These are phyloP conservation scores for Aspergillus panamensis DNA, from an alignment of 495 filamentous ascomycete genomes.

Conservation along the genomic window DNA sequence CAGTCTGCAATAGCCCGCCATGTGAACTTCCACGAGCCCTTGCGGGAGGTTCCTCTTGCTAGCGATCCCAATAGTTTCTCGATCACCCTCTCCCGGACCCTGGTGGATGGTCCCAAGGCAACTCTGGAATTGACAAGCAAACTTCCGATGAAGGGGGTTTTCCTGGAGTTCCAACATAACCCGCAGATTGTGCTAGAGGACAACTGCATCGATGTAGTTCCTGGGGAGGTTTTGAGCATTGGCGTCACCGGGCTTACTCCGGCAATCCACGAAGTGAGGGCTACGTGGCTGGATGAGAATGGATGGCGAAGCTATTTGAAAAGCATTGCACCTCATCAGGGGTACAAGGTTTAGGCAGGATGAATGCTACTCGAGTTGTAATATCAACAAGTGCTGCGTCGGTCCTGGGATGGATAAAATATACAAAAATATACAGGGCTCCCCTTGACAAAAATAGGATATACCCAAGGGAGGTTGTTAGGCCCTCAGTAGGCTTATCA, in stretches of 20 bases:
- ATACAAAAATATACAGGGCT: too few relatives aligned
- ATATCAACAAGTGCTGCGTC: too few relatives aligned
- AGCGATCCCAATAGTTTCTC: neutral
- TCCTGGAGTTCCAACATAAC: neutral
- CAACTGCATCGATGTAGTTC: constrained; percentile 1
- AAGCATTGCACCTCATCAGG: neutral
- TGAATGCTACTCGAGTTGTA: too few relatives aligned
- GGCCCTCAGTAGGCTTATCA: too few relatives aligned
- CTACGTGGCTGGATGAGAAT: neutral
- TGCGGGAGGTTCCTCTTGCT: neutral
- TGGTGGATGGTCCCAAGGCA: neutral
- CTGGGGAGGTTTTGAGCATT: neutral
- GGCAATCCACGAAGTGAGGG: neutral
- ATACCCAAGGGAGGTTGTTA: too few relatives aligned
- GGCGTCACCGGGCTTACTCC: neutral
- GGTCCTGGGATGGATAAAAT: too few relatives aligned
- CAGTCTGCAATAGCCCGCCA: neutral
- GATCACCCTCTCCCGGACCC: neutral
- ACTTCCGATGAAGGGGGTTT: constrained; percentile 2
- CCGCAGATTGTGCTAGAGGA: neutral
- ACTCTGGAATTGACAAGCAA: neutral
- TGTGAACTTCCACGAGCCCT: constrained; percentile 2
- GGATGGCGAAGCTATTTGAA: neutral
- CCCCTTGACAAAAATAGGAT: too few relatives aligned
- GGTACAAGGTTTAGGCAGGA: neutral